Evolutionary conservation across 2,329 filamentous ascomycete species (phyloP).

Genomic region (Lecanicillium sp.): DNA sequence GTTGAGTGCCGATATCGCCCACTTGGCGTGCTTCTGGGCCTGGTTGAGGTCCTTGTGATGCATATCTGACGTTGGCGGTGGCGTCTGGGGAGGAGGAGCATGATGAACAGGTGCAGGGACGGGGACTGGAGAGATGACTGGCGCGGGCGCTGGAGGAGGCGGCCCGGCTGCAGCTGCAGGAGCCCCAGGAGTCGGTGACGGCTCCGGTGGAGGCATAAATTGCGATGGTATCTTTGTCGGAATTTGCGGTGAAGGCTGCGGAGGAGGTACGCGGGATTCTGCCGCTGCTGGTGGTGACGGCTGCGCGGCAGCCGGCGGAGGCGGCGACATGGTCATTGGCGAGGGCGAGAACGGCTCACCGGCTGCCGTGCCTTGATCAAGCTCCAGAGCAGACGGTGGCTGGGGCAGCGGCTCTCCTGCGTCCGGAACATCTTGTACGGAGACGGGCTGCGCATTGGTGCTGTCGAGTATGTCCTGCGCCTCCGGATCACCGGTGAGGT

Average conservation of each 20-base stretch:
- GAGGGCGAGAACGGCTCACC: conserved; percentile 10
- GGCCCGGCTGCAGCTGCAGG: conserved; percentile 14
- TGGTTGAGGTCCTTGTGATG: conserved; percentile 56
- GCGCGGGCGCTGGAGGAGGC: conserved; percentile 5
- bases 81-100: conserved; percentile 8
- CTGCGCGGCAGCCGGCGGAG: conserved; percentile 9
- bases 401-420: conserved; percentile 23
- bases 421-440: conserved; percentile 47
- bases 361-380: no score
- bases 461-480: conserved; percentile 40
- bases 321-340: not conserved
- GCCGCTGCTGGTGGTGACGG: conserved; percentile 9
- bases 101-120: conserved; percentile 5
- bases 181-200: conserved; percentile 13
- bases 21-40: conserved; percentile 93
- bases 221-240: conserved; percentile 17
- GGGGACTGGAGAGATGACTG: conserved; percentile 10
- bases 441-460: conserved; percentile 32
- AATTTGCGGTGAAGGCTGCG: conserved; percentile 20
- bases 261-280: conserved; percentile 16
- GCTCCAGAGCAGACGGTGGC: not conserved
- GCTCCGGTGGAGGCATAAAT: conserved; percentile 15
- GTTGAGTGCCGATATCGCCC: conserved; percentile 92
- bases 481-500: conserved; percentile 40
- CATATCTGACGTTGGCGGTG: conserved; percentile 10